Percentiles rank a stretch among this genome's conserved stretches.
These are phyloP conservation scores for Kalmanozyma brasiliensis DNA, from an alignment of 1,284 basidiomycete genomes.

Conservation along the genomic window DNA sequence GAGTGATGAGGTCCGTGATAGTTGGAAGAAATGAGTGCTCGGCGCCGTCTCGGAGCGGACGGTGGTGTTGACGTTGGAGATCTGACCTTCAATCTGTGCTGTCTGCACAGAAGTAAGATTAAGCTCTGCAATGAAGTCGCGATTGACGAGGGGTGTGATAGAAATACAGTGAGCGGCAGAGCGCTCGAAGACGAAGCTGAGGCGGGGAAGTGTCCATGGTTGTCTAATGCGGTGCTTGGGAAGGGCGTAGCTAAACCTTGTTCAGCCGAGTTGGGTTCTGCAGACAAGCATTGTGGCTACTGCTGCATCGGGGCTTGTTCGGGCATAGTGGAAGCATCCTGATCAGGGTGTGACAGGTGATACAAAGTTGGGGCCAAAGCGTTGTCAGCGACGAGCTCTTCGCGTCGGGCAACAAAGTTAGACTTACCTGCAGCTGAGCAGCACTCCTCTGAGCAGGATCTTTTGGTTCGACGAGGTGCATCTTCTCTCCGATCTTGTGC, in stretches of 20 bases:
- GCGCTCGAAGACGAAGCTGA: neutral
- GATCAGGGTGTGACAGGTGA: neutral
- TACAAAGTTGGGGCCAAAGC: too few relatives aligned
- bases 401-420: too few relatives aligned
- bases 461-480: conserved; percentile 54
- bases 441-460: conserved; percentile 38
- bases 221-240: neutral
- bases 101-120: too few relatives aligned
- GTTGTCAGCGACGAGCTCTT: too few relatives aligned
- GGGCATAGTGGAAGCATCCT: conserved; percentile 56
- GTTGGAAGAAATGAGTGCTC: too few relatives aligned
- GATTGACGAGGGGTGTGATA: neutral
- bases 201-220: conserved; percentile 14
- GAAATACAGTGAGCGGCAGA: neutral
- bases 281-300: neutral
- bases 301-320: conserved; percentile 30
- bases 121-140: neutral
- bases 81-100: too few relatives aligned
- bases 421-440: conserved; percentile 50
- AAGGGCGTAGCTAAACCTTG: neutral
- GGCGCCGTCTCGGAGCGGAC: too few relatives aligned
- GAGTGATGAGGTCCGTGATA: too few relatives aligned
- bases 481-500: conserved; percentile 54
- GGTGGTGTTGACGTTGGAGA: too few relatives aligned
- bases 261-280: neutral